Conservation (phyloP, 768 basidiomycete species). For the Astraeus odoratus region DNA sequence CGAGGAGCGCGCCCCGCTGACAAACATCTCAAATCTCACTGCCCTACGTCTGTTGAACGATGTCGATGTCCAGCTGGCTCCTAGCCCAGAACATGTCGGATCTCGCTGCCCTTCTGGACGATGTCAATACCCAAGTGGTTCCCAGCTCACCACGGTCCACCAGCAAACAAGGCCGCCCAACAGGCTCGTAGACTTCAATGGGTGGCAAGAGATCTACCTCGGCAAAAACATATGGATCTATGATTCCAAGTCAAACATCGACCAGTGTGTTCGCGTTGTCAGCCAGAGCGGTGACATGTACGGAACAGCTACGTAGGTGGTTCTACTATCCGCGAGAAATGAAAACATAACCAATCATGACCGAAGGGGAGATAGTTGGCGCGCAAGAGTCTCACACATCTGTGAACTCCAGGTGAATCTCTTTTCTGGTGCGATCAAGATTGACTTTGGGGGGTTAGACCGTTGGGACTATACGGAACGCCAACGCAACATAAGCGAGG, state of each 20-base stretch:
- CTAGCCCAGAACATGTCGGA: conserved; percentile 68
- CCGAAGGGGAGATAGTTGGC: conserved; percentile 74
- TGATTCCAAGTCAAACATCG: conserved; percentile 55
- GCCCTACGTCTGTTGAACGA: conserved; percentile 66
- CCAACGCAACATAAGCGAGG: conserved; percentile 56
- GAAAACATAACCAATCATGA: conserved; percentile 5
- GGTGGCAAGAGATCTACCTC: conserved; percentile 68
- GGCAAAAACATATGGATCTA: conserved; percentile 74
- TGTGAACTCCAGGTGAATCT: conserved; percentile 69
- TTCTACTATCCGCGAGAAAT: background rate
- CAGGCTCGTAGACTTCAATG: conserved; percentile 52
- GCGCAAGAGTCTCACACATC: conserved; percentile 61
- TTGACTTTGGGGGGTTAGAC: conserved; percentile 73
- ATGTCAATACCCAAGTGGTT: conserved; percentile 55
- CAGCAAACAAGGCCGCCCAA: conserved; percentile 43
- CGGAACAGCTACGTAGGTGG: conserved; percentile 69
- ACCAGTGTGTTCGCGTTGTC: conserved; percentile 64
- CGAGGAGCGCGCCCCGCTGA: conserved; percentile 35
- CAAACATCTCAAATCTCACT: conserved; percentile 53
- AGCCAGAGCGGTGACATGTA: conserved; percentile 56
- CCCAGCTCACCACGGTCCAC: conserved; percentile 40
- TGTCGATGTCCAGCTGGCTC: conserved; percentile 54
- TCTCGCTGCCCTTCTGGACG: conserved; percentile 61
- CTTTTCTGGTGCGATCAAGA: conserved; percentile 50
- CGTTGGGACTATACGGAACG: conserved; percentile 65